Evolutionary conservation across 1,284 basidiomycete genomes (phyloP), one percentile per base, ranked within the genome.

Genomic region (Malassezia vespertilionis): DNA sequence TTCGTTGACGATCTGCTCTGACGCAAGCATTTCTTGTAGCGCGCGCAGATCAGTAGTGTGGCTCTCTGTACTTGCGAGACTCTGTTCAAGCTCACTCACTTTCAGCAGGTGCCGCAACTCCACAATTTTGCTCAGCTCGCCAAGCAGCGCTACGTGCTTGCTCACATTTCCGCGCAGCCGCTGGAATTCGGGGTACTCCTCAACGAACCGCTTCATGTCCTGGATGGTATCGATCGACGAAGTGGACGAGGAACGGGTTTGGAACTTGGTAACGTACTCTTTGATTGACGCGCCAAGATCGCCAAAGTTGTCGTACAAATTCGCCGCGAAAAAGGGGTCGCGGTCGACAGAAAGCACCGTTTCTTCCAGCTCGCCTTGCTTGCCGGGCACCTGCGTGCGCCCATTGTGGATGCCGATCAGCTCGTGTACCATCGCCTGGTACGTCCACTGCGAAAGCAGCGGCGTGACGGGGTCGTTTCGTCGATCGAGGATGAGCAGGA

Each of bases 371-470:
- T 32, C 26, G n/a, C 33, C 32, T 33, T 35, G 52, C 33, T 36
- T 20, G n/a, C 34, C 36, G 15, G 36, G 40, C 14, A 49, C 20
- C 20, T 22, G 26, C n/a, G 48, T 51, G 22, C 93, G 79, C 14
- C 90, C 91, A 68, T 96, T 96, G 58, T 84, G 82, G 50, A 97
- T 93, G 0, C 86, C 86, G 9, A 97, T 74, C 10, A 95, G 75
- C 71, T 97, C 93, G 65, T 99, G 93, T 0, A 96, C 91, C 91
- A 97, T 96, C 1, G 93, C 93, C 72, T 97, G 91, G 73, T 97
- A 97, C 11, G 93, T 97, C 93, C 93, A 97, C 72, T 95, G 93
- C 1, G 86, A 86, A 22, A 99, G 76, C n/a, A 99, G 74, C 3
- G 93, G 93, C 0, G 93, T 97, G 12, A 97, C 88, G 2, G 93